Conservation (phyloP, 192 early-diverging fungal genomes). For the Coemansia sp. region DNA sequence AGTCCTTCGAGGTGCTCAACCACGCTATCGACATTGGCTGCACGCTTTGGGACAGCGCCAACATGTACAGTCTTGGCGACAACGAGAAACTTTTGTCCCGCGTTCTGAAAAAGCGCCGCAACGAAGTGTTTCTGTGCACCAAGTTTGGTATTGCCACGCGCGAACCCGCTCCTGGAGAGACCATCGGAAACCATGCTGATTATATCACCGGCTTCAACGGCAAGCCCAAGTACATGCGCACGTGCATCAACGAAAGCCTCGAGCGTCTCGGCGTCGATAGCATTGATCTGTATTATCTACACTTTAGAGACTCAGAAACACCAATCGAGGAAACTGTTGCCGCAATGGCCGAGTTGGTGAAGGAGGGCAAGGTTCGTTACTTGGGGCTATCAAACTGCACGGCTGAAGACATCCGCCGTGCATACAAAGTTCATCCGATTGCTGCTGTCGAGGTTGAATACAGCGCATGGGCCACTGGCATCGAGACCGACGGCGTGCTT, state of each 20-base stretch:
- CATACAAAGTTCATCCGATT: constrained; percentile 69
- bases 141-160: constrained; percentile 22
- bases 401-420: constrained; percentile 62
- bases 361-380: constrained; percentile 64
- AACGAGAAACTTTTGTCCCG: constrained; percentile 62
- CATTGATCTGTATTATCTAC: constrained; percentile 68
- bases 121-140: no score
- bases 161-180: constrained; percentile 13
- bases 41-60: constrained; percentile 64
- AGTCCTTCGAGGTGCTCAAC: no score
- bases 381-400: constrained; percentile 63
- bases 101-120: constrained; percentile 51
- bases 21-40: no score
- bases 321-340: no score
- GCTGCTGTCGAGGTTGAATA: constrained; percentile 54
- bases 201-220: constrained; percentile 31
- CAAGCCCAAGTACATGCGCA: constrained; percentile 53
- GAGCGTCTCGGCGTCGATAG: no score
- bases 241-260: no score
- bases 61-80: constrained; percentile 58
- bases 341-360: constrained; percentile 65
- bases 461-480: constrained; percentile 60
- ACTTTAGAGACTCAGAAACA: constrained; percentile 58
- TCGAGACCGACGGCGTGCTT: no score
- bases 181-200: constrained; percentile 10